Evolutionary conservation across 805 yeast species (phyloP).

Genomic region (Sugiyamaella mastotermitis): DNA sequence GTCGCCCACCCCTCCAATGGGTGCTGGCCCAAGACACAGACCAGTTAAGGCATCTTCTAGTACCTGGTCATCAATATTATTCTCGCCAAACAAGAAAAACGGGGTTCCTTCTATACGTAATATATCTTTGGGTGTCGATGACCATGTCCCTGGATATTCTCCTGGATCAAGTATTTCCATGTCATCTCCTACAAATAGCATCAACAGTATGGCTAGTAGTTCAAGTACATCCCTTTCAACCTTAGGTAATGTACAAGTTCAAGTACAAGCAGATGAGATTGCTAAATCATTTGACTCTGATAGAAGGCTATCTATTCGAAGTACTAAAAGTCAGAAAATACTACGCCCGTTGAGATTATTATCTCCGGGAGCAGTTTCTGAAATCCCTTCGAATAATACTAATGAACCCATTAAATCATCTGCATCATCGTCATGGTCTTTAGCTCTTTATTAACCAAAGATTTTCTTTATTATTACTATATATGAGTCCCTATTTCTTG

Average conservation of each 20-base stretch:
- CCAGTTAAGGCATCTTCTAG: slow-evolving; percentile 6
- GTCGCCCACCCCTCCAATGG: slow-evolving; percentile 2
- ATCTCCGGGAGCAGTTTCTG: too few species aligned
- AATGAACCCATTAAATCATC: too few species aligned
- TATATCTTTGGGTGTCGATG: background rate
- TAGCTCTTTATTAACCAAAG: too few species aligned
- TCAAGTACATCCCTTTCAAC: background rate
- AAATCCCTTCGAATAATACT: too few species aligned
- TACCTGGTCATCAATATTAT: slow-evolving; percentile 12
- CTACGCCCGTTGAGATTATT: background rate
- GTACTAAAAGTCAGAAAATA: background rate
- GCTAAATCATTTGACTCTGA: background rate
- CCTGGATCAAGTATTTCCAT: background rate
- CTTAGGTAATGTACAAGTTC: background rate
- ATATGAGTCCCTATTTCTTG: too few species aligned
- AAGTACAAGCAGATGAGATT: background rate
- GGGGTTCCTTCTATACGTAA: too few species aligned
- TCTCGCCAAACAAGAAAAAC: slow-evolving; percentile 5
- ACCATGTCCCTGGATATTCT: background rate
- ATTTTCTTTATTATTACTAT: too few species aligned
- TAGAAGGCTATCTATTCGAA: background rate
- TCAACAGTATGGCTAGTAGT: background rate
- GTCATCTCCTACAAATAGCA: background rate
- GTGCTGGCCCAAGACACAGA: background rate
- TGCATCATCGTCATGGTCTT: too few species aligned